phyloP scores from a whole-genome alignment of 306 rosid species.

The Cucumis hystrix region DNA sequence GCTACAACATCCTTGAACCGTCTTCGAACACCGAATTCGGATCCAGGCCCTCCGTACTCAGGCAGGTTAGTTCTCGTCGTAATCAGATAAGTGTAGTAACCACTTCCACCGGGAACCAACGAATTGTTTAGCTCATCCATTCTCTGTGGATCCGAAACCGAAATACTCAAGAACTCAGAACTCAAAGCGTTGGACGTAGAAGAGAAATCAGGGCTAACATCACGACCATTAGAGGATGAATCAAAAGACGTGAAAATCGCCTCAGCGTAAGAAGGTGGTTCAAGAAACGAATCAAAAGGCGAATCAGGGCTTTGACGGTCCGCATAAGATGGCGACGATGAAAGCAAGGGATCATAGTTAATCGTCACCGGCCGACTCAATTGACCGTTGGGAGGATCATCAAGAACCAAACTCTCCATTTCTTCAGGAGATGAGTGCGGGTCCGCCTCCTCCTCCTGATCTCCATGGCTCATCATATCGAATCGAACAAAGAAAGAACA shows the following conservation, averaged over 20 bases:
- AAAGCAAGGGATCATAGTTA: constrained; percentile 10
- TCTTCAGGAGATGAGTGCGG: constrained; percentile 19
- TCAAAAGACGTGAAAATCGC: constrained; percentile 31
- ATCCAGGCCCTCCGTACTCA: constrained; percentile 31
- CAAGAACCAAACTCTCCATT: constrained; percentile 31
- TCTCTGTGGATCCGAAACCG: constrained; percentile 38
- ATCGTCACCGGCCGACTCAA: background rate
- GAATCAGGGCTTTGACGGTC: constrained; percentile 18
- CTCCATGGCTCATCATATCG: constrained; percentile 22
- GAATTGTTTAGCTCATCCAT: constrained; percentile 23
- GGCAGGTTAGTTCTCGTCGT: constrained; percentile 22
- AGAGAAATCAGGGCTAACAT: background rate
- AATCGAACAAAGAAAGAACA: background rate
- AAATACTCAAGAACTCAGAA: constrained; percentile 42
- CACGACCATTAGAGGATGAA: constrained; percentile 27
- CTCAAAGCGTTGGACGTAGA: constrained; percentile 15
- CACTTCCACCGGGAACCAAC: constrained; percentile 25
- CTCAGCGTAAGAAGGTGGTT: constrained; percentile 32
- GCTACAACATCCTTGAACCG: constrained; percentile 41
- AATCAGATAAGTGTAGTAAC: constrained; percentile 26
- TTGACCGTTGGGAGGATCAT: constrained; percentile 20
- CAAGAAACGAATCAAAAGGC: constrained; percentile 19
- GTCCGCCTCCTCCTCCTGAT: constrained; percentile 8
- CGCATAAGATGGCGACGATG: constrained; percentile 3
- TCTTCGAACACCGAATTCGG: constrained; percentile 31